A percentile compares a stretch with the other conserved stretches of the same genome.
These are phyloP conservation scores for Xylaria acuta DNA, from an alignment of 495 filamentous ascomycete genomes.

Conservation along the genomic window DNA sequence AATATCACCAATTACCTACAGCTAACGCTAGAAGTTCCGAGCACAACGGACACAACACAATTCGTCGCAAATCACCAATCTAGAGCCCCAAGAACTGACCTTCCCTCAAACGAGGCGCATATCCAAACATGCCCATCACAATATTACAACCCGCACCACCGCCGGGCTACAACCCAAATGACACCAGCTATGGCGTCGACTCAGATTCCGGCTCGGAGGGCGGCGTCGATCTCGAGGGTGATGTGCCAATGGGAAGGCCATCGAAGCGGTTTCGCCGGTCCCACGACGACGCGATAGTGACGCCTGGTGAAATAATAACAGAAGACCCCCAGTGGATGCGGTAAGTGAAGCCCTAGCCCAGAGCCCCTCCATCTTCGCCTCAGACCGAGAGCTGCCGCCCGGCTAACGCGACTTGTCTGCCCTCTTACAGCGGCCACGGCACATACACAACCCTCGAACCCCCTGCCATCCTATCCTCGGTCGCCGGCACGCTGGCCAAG, in stretches of 20 bases:
- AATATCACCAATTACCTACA: background rate
- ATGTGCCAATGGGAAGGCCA: slow-evolving; percentile 62
- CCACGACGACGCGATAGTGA: slow-evolving; percentile 66
- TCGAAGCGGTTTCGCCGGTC: slow-evolving; percentile 36
- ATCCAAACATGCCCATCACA: slow-evolving; percentile 39
- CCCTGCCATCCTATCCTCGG: slow-evolving; percentile 78
- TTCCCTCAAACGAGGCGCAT: background rate
- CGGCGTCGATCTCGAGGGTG: slow-evolving; percentile 68
- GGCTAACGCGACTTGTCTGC: slow-evolving; percentile 15
- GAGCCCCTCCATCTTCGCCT: background rate
- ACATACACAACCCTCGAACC: slow-evolving; percentile 69
- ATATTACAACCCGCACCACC: slow-evolving; percentile 36
- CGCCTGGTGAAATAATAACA: slow-evolving; percentile 88
- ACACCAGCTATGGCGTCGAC: slow-evolving; percentile 25
- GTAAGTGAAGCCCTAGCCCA: slow-evolving; percentile 45
- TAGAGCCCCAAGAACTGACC: background rate
- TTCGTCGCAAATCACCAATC: background rate
- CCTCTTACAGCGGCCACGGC: slow-evolving; percentile 71
- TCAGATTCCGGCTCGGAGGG: slow-evolving; percentile 45
- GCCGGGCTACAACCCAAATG: slow-evolving; percentile 24
- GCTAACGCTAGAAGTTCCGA: background rate
- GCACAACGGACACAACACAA: background rate
- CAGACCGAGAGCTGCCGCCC: background rate
- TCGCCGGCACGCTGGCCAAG: slow-evolving; percentile 84
- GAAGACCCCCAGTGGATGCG: slow-evolving; percentile 97